phyloP scores from a whole-genome alignment of 2,329 filamentous ascomycete species.

The Trichoderma koningiopsis region DNA sequence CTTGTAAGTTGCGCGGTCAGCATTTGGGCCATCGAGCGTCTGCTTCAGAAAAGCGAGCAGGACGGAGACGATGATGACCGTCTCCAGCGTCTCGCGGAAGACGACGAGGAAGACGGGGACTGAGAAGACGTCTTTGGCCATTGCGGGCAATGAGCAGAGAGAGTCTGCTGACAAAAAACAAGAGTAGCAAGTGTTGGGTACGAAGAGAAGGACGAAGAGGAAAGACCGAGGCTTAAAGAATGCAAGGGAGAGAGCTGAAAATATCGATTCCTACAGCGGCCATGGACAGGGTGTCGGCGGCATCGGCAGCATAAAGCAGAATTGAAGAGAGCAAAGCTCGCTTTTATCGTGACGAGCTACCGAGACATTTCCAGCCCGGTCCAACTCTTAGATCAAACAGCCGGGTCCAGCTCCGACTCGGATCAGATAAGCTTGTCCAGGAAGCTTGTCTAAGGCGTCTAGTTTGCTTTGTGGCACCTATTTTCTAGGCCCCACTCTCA shows the following conservation, averaged over 20 bases:
- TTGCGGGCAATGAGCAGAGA: constrained; percentile 35
- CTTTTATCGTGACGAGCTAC: background rate
- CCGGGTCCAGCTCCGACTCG: constrained; percentile 10
- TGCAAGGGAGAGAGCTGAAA: background rate
- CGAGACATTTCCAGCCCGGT: background rate
- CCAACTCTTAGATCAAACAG: constrained; percentile 7
- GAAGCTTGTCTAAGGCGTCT: background rate
- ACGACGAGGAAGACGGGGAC: constrained; percentile 87
- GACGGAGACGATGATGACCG: constrained; percentile 83
- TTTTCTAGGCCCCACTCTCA: background rate
- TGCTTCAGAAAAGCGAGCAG: constrained; percentile 84
- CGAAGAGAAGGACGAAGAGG: background rate
- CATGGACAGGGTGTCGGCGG: background rate
- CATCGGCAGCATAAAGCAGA: constrained; percentile 5
- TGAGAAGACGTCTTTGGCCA: constrained; percentile 71
- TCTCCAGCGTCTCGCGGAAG: constrained; percentile 83
- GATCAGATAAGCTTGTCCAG: constrained; percentile 24
- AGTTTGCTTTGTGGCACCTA: background rate
- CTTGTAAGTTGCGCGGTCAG: constrained; percentile 66
- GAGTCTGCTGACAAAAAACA: background rate
- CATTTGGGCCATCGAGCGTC: constrained; percentile 65
- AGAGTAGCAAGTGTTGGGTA: background rate
- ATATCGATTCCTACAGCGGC: constrained; percentile 12
- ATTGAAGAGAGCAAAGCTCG: background rate
- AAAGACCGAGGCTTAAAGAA: background rate